phyloP scores from a whole-genome alignment of 2,329 filamentous ascomycete species.

The Xylariaceae sp. region DNA sequence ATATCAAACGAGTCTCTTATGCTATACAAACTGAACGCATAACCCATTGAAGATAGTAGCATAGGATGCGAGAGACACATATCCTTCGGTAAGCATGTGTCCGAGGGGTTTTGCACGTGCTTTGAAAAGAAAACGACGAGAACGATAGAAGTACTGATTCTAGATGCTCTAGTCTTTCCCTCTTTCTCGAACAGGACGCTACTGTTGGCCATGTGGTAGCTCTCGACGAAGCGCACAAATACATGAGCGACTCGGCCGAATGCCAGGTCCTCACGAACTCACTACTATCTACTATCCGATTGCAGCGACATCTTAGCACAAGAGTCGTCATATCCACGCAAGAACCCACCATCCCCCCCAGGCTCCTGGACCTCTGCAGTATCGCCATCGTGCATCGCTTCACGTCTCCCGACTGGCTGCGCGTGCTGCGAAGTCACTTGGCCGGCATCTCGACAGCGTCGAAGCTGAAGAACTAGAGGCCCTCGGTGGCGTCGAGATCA shows the following conservation, averaged over 20 bases:
- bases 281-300: slow-evolving; percentile 68
- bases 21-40: too few relatives aligned
- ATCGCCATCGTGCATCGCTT: slow-evolving; percentile 31
- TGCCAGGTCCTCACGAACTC: slow-evolving; percentile 65
- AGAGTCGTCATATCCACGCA: slow-evolving; percentile 78
- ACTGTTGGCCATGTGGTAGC: slow-evolving; percentile 69
- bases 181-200: slow-evolving; percentile 66
- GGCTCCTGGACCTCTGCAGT: slow-evolving; percentile 73
- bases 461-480: too few relatives aligned
- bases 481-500: too few relatives aligned
- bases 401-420: slow-evolving; percentile 27
- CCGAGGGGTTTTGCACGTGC: too few relatives aligned
- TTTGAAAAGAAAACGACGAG: too few relatives aligned
- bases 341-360: slow-evolving; percentile 74
- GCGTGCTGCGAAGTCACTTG: slow-evolving; percentile 17
- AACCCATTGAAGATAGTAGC: too few relatives aligned
- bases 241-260: slow-evolving; percentile 65
- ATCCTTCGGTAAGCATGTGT: too few relatives aligned
- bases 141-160: too few relatives aligned
- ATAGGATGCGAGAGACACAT: too few relatives aligned
- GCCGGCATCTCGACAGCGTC: slow-evolving; percentile 27
- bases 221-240: slow-evolving; percentile 82
- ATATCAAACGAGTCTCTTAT: too few relatives aligned
- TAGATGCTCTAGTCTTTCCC: too few relatives aligned
- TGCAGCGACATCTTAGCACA: slow-evolving; percentile 72